Conservation (phyloP, 495 filamentous ascomycete genomes). For the Penicillium maclennaniae region DNA sequence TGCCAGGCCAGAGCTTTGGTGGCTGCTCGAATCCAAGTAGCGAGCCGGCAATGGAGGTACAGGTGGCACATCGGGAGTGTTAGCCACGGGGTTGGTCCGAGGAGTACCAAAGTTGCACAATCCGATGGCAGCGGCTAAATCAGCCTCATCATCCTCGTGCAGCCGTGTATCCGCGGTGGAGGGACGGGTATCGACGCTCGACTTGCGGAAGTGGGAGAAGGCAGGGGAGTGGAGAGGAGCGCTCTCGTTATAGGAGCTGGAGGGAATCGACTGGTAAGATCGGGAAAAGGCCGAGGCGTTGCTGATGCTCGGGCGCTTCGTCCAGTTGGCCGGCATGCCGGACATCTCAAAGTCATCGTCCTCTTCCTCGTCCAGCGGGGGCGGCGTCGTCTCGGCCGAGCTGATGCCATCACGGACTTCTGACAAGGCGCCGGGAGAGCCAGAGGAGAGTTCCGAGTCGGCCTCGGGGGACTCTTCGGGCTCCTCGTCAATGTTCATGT, state of each 20-base stretch:
- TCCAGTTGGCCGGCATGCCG: constrained; percentile 29
- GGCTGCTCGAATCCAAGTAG: constrained; percentile 37
- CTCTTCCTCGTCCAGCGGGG: constrained; percentile 47
- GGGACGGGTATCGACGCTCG: constrained; percentile 61
- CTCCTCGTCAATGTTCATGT: constrained; percentile 71
- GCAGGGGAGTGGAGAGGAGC: constrained; percentile 44
- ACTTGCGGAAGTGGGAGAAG: constrained; percentile 45
- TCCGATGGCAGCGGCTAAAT: constrained; percentile 84
- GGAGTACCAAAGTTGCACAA: constrained; percentile 89
- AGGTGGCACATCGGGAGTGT: constrained; percentile 75
- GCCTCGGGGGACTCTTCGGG: constrained; percentile 59
- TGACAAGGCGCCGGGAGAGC: constrained; percentile 74
- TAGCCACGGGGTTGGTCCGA: constrained; percentile 62
- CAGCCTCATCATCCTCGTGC: constrained; percentile 57
- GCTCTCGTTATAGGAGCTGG: constrained; percentile 48
- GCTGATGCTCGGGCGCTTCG: constrained; percentile 51
- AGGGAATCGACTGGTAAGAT: constrained; percentile 77
- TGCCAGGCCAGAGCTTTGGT: constrained; percentile 24
- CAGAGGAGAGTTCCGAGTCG: constrained; percentile 76
- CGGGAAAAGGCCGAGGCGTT: constrained; percentile 69
- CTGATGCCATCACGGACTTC: constrained; percentile 66
- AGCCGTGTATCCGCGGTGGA: constrained; percentile 58
- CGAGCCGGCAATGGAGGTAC: constrained; percentile 76
- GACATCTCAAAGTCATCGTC: constrained; percentile 43
- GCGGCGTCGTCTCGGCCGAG: constrained; percentile 54